phyloP scores from a whole-genome alignment of 768 basidiomycete genomes.

The Hortiboletus campestris region DNA sequence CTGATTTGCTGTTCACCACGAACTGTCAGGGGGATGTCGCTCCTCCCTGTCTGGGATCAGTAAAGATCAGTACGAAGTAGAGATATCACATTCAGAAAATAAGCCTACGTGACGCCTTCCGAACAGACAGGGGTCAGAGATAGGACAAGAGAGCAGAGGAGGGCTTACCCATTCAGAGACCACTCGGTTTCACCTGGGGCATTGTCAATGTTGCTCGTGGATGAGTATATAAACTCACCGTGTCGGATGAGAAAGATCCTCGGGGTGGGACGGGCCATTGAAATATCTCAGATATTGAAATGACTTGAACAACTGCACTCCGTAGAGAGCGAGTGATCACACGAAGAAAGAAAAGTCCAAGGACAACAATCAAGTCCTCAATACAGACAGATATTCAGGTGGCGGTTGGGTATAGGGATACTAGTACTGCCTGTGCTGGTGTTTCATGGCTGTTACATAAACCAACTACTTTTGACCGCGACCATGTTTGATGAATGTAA shows the following conservation, averaged over 20 bases:
- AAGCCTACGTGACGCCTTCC: conserved; percentile 59
- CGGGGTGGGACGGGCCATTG: conserved; percentile 53
- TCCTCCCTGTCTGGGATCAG: conserved; percentile 67
- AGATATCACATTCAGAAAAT: neutral
- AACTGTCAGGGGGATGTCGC: conserved; percentile 84
- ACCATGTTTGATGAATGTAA: conserved; percentile 70
- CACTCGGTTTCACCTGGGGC: conserved; percentile 86
- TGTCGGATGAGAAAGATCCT: conserved; percentile 80
- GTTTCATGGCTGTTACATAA: no score
- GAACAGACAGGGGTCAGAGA: conserved; percentile 5
- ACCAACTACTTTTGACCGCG: neutral
- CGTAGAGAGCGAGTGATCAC: no score
- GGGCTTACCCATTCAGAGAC: conserved; percentile 75
- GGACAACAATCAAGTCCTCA: no score
- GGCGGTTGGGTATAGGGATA: no score
- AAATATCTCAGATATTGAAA: neutral
- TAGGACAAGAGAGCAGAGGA: neutral
- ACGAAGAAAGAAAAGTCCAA: no score
- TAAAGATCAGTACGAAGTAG: neutral
- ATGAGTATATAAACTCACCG: conserved; percentile 40
- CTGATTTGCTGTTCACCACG: conserved; percentile 72
- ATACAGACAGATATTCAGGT: no score
- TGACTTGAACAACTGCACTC: no score
- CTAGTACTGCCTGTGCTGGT: no score
- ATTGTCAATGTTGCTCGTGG: conserved; percentile 2